Conservation (phyloP, 2,329 filamentous ascomycete species). For the Nigrospora sphaerica region DNA sequence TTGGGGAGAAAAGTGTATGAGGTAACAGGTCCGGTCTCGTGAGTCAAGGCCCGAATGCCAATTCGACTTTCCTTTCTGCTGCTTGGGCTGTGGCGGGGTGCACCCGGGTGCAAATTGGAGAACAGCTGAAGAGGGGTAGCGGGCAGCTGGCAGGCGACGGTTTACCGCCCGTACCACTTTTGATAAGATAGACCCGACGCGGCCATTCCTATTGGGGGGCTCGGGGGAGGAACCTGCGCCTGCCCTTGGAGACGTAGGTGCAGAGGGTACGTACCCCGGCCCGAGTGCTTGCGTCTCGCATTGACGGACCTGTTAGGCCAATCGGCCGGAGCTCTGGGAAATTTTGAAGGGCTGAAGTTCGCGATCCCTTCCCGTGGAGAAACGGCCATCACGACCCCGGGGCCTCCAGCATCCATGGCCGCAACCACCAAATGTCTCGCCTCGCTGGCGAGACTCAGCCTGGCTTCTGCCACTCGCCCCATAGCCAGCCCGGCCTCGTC, state of each 20-base stretch:
- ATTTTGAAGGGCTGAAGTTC: conserved; percentile 3
- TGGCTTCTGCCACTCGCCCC: conserved; percentile 33
- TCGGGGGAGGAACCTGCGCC: no score
- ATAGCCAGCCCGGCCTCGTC: conserved; percentile 17
- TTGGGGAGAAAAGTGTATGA: conserved; percentile 2
- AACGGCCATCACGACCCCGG: no score
- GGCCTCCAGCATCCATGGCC: conserved; percentile 9
- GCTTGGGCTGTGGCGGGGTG: conserved; percentile 1
- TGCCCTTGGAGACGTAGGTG: no score
- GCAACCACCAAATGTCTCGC: conserved; percentile 45
- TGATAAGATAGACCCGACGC: background rate
- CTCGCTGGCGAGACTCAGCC: conserved; percentile 44
- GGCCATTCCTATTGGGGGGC: background rate
- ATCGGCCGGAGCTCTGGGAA: conserved; percentile 22
- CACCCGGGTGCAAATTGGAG: background rate
- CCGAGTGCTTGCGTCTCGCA: no score
- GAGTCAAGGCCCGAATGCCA: conserved; percentile 1
- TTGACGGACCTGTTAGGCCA: background rate
- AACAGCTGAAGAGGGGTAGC: conserved; percentile 3
- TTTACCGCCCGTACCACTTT: no score
- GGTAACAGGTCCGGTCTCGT: background rate
- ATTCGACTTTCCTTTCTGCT: background rate
- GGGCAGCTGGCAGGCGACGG: background rate
- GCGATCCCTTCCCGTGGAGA: background rate
- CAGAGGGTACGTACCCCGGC: no score